Evolutionary conservation across 2,329 filamentous ascomycete species (phyloP), one percentile per base, ranked within the genome.

Genomic region (Botryotinia narcissicola): DNA sequence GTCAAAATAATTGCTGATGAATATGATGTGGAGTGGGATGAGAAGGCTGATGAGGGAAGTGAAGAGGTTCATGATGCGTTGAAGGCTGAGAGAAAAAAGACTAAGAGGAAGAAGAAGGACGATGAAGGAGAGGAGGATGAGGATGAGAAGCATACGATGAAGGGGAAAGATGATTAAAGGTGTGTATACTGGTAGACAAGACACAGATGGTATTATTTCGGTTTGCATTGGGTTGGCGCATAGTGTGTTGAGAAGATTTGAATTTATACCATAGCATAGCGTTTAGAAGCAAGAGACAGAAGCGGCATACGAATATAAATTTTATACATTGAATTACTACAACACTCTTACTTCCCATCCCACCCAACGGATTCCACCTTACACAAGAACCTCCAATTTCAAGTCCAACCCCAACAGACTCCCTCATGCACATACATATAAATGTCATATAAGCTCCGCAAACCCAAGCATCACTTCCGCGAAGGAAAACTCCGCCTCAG

Each of bases 21-120:
- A 82, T 97, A 97, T 81, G 94, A 97, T 78, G 93, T 95, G 12
- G 93, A 95, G 70, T 97, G 94, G 93, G 89, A 97, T 78, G 93
- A 96, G 84, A 87, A 86, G 75, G 85, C 84, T 75, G 93, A 97
- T 77, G 89, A 95, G 70, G 90, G 89, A 20, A 88, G 88, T n/a
- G 89, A 91, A 78, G 87, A 92, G 46, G 87, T 90, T 0, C 86
- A 86, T 81, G 83, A 89, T 77, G 86, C 86, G 25, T 80, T 91
- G 46, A 87, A 88, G 75, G 83, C 86, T 74, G 87, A 89, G 79
- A 82, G 84, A 75, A 72, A 62, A 37, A 81, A 79, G 73, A 74
- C 73, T 54, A 83, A 82, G 57, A 82, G 83, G 73, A 81, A 81
- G 46, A 71, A 75, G 35, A 69, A 83, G n/a, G 79, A 83, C 3